Evolutionary conservation across 768 basidiomycete genomes (phyloP).

Genomic region (Amanita inopinata): DNA sequence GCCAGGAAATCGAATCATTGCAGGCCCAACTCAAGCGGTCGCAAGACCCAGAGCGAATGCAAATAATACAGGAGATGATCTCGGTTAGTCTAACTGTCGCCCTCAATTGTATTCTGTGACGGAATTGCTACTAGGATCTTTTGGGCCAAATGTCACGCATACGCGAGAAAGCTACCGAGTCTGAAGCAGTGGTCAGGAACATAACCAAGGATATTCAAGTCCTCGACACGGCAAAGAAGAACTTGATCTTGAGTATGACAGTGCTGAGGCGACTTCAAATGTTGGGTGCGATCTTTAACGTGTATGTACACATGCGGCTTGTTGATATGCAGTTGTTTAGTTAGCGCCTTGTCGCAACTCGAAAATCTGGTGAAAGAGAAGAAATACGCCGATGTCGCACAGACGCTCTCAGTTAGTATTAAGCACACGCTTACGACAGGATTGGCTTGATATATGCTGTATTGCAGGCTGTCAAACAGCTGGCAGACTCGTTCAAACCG

Average conservation of each 20-base stretch:
- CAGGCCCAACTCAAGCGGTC: constrained; percentile 58
- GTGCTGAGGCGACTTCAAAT: constrained; percentile 85
- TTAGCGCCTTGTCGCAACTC: constrained; percentile 73
- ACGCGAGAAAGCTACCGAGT: constrained; percentile 93
- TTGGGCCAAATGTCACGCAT: constrained; percentile 94
- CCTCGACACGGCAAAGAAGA: constrained; percentile 88
- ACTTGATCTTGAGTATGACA: constrained; percentile 84
- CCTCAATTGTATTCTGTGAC: background rate
- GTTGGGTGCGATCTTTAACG: constrained; percentile 54
- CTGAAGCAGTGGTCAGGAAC: constrained; percentile 89
- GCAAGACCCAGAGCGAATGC: constrained; percentile 86
- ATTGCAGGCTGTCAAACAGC: constrained; percentile 75
- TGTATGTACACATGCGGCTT: background rate
- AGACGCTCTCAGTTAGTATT: constrained; percentile 57
- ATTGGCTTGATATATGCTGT: constrained; percentile 7
- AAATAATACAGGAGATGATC: constrained; percentile 91
- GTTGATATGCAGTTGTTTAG: constrained; percentile 27
- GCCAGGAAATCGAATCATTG: constrained; percentile 61
- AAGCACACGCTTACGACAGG: background rate
- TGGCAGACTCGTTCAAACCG: constrained; percentile 70
- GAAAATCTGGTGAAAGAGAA: constrained; percentile 70
- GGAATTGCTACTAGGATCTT: constrained; percentile 53
- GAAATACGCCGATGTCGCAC: constrained; percentile 75
- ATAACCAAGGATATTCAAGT: constrained; percentile 97
- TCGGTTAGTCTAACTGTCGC: constrained; percentile 44